Evolutionary conservation across 768 basidiomycete species (phyloP).

Genomic region (Podaxis sp.): DNA sequence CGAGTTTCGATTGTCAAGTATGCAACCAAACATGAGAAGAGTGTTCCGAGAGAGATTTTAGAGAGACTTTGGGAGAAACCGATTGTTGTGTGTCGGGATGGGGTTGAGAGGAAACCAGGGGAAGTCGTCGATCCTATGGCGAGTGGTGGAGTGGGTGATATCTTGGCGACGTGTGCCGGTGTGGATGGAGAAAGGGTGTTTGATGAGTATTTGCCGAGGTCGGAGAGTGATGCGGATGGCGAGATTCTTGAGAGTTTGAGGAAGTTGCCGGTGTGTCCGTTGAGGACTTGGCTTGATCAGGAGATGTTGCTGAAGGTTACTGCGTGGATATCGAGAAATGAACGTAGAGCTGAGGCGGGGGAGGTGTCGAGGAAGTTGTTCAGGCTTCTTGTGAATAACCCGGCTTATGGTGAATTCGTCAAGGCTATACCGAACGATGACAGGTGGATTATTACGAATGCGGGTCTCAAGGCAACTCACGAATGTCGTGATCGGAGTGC

Average conservation of each 20-base stretch:
- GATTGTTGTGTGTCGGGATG: conserved; percentile 3
- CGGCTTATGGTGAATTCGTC: conserved; percentile 1
- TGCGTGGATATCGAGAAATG: neutral
- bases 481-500: conserved; percentile 12
- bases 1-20: neutral
- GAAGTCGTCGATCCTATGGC: conserved; percentile 3
- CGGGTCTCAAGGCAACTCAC: conserved; percentile 4
- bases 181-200: neutral
- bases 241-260: conserved; percentile 1
- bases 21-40: conserved; percentile 1
- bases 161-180: neutral
- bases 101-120: conserved; percentile 2
- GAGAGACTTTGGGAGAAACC: conserved; percentile 5
- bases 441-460: conserved; percentile 7
- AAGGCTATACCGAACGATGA: neutral
- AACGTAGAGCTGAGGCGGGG: neutral
- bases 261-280: conserved; percentile 1
- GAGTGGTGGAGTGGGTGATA: neutral
- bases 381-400: conserved; percentile 1
- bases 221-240: neutral
- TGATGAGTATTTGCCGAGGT: conserved; percentile 4
- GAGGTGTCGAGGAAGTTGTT: conserved; percentile 11
- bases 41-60: neutral
- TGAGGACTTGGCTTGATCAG: conserved; percentile 1
- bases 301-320: neutral